phyloP scores from a whole-genome alignment of 139 green algal species.

The Asterochloris sp. region DNA sequence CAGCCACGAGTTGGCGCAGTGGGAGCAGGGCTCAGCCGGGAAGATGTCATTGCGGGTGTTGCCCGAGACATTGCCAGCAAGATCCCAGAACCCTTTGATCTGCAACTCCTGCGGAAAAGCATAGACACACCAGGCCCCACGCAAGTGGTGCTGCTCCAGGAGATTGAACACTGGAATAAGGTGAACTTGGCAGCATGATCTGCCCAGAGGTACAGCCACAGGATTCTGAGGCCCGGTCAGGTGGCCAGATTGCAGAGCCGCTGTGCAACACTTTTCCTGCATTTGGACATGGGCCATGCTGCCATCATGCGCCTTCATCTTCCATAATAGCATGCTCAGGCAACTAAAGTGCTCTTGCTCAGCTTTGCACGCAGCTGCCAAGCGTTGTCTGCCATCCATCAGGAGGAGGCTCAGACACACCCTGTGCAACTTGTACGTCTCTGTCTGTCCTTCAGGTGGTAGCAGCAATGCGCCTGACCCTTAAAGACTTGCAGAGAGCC shows the following conservation, averaged over 20 bases:
- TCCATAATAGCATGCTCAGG: too few relatives aligned
- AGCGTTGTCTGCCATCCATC: too few relatives aligned
- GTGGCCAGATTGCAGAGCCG: too few relatives aligned
- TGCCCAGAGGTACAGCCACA: too few relatives aligned
- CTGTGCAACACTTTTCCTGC: too few relatives aligned
- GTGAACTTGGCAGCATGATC: background rate
- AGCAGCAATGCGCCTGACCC: constrained; percentile 53
- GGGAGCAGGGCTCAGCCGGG: constrained; percentile 38
- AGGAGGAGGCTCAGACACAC: background rate
- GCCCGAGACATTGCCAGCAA: constrained; percentile 63
- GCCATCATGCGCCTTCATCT: too few relatives aligned
- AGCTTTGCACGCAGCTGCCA: background rate
- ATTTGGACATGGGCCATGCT: too few relatives aligned
- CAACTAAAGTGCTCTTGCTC: background rate
- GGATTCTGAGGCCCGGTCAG: too few relatives aligned
- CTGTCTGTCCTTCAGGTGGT: constrained; percentile 30
- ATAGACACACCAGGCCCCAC: constrained; percentile 59
- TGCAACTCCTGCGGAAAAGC: constrained; percentile 69
- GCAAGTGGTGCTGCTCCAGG: constrained; percentile 78
- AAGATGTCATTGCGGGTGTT: constrained; percentile 69
- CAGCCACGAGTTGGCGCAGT: constrained; percentile 57
- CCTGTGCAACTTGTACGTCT: background rate
- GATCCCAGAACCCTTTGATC: constrained; percentile 81
- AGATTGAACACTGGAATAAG: constrained; percentile 79
- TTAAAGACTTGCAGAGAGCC: constrained; percentile 73